These are phyloP conservation scores for Annulohypoxylon moriforme DNA, from an alignment of 495 filamentous ascomycete genomes.

Conservation along the genomic window DNA sequence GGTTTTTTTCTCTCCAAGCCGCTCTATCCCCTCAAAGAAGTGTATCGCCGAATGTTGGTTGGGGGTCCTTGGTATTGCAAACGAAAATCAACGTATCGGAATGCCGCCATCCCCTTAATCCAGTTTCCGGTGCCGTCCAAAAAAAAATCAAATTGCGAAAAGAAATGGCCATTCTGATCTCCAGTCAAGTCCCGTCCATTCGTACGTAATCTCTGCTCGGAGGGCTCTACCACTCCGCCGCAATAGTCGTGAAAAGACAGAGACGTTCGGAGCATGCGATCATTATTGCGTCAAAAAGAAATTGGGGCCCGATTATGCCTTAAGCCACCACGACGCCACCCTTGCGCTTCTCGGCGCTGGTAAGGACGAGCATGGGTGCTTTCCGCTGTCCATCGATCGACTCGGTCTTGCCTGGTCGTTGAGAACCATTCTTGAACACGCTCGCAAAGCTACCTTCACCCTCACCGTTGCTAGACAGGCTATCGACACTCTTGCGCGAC, in stretches of 20 bases:
- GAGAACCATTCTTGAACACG: constrained; percentile 66
- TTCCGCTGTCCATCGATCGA: constrained; percentile 73
- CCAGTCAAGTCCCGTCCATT: constrained; percentile 45
- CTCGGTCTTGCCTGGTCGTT: constrained; percentile 59
- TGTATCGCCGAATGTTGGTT: constrained; percentile 33
- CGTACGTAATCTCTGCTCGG: constrained; percentile 42
- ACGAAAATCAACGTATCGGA: constrained; percentile 28
- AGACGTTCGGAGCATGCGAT: constrained; percentile 50
- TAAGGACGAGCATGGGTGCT: constrained; percentile 87
- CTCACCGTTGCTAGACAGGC: constrained; percentile 66
- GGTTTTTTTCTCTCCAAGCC: constrained; percentile 44
- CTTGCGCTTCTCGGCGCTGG: constrained; percentile 91
- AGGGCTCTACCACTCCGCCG: constrained; percentile 48
- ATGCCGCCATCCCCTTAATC: constrained; percentile 28
- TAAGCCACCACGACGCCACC: constrained; percentile 63
- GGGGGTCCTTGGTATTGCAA: constrained; percentile 38
- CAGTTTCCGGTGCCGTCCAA: constrained; percentile 32
- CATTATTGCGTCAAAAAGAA: constrained; percentile 47
- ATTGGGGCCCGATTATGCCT: constrained; percentile 22
- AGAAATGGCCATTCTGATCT: constrained; percentile 48
- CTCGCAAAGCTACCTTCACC: constrained; percentile 67
- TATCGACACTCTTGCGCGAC: constrained; percentile 70
- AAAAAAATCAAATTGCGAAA: constrained; percentile 43
- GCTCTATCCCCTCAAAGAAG: constrained; percentile 37
- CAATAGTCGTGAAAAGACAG: constrained; percentile 48